Percentiles rank a stretch among this genome's conserved stretches.
Conservation (phyloP, 768 basidiomycete genomes). For the Trichaptum fuscoviolaceum region DNA sequence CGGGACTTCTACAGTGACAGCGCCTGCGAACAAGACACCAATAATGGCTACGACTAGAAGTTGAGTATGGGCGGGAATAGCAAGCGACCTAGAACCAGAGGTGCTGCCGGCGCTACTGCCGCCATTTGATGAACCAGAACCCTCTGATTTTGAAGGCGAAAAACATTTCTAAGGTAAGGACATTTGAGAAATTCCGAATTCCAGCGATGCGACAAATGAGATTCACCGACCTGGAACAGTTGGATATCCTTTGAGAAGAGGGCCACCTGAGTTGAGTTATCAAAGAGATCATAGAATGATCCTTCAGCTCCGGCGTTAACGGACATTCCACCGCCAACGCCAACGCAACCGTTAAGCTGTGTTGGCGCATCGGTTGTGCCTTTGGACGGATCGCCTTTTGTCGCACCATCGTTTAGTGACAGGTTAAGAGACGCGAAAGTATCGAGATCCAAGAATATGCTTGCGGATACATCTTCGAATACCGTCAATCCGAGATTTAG, state of each 20-base stretch:
- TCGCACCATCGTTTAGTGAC: neutral
- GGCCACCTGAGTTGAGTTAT: conserved; percentile 13
- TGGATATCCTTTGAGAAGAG: conserved; percentile 20
- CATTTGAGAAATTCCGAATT: too few relatives aligned
- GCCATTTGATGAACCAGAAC: too few relatives aligned
- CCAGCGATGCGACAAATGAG: neutral
- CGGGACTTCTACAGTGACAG: too few relatives aligned
- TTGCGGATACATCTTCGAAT: conserved; percentile 33
- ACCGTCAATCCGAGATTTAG: conserved; percentile 36
- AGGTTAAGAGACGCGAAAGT: neutral
- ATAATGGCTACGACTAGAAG: too few relatives aligned
- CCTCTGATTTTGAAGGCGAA: too few relatives aligned
- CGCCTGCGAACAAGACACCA: too few relatives aligned
- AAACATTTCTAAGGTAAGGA: too few relatives aligned
- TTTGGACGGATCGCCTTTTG: neutral
- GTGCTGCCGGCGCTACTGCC: too few relatives aligned
- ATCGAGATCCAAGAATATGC: conserved; percentile 32
- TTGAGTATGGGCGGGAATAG: too few relatives aligned
- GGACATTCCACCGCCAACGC: conserved; percentile 17
- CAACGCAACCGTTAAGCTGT: conserved; percentile 17
- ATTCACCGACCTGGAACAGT: conserved; percentile 18
- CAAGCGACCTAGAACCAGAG: too few relatives aligned
- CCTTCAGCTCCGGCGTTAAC: conserved; percentile 19
- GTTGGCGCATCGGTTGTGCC: neutral
- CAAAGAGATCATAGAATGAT: conserved; percentile 19